Evolutionary conservation across 208 protist genomes (phyloP).

Genomic region (Leptomonas pyrrhocoris): DNA sequence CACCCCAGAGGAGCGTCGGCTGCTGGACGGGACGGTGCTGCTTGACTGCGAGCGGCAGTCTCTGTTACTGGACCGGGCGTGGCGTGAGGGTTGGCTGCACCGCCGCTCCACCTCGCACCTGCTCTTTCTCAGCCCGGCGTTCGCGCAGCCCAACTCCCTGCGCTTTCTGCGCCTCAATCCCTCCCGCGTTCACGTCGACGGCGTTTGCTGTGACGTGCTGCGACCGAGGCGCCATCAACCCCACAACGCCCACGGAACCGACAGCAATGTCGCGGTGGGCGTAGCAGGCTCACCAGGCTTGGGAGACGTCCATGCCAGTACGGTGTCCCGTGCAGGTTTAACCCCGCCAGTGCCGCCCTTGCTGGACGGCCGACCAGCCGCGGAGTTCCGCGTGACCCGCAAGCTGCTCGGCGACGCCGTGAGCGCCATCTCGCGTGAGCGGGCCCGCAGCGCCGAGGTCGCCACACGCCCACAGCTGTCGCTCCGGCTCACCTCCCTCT

Average conservation of each 20-base stretch:
- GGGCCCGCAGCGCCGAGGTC: slow-evolving; percentile 12
- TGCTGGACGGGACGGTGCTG: slow-evolving; percentile 18
- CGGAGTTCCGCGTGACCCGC: slow-evolving; percentile 21
- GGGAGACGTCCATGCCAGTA: slow-evolving; percentile 9
- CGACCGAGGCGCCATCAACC: slow-evolving; percentile 3
- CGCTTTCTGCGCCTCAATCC: slow-evolving; percentile 8
- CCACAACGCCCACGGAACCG: neutral
- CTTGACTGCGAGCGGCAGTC: slow-evolving; percentile 45
- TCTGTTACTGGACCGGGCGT: slow-evolving; percentile 37
- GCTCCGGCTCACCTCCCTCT: slow-evolving; percentile 1
- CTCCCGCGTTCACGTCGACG: slow-evolving; percentile 14
- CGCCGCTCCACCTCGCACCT: slow-evolving; percentile 7
- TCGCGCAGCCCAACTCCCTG: neutral
- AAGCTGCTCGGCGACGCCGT: slow-evolving; percentile 28
- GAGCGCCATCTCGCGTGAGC: slow-evolving; percentile 27
- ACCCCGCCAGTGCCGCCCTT: slow-evolving; percentile 15
- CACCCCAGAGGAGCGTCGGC: neutral
- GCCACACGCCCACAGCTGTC: slow-evolving; percentile 4
- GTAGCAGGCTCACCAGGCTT: neutral
- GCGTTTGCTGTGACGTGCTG: slow-evolving; percentile 21
- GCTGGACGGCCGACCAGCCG: slow-evolving; percentile 14
- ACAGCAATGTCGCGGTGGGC: neutral
- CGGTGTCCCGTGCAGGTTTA: slow-evolving; percentile 1
- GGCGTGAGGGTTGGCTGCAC: slow-evolving; percentile 34
- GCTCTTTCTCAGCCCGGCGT: slow-evolving; percentile 2